Base-by-base conservation (phyloP, 345 rosid species). In the Anastatica hierochuntica region DNA sequence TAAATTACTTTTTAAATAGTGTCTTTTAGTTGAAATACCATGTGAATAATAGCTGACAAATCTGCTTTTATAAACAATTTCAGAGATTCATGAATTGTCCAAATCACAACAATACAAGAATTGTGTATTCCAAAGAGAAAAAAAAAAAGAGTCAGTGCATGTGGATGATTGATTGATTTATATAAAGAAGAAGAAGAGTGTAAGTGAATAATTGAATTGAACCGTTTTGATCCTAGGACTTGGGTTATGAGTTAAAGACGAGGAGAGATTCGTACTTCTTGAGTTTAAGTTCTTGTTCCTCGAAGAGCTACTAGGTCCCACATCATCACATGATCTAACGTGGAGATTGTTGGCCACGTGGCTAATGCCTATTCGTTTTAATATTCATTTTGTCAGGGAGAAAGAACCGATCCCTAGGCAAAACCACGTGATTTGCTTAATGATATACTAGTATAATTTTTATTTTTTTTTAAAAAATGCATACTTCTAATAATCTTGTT, bases 341-440 rank as follows among this genome's bases (percentile, higher is more conserved):
- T 59, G 71, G 71, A 58, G 60, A 45, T 31, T 53, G 50, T 46
- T 43, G 17, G 61, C 40, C 71, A 59, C 56, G 66, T 67, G 66
- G 30, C 13, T 1, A 0, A 6, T 59, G 1, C 14, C 2, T 15
- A 59, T 67, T 67, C 44, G 71, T 60, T 23, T 4, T 1, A 10
- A 18, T 58, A 66, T 59, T 66, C 56, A 52, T 24, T 29, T 14
- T 59, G 71, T 67, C 66, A 59, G 66, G 12, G 37, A 3, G 6
- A 59, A 43, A 59, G 66, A 58, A 59, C 56, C 61, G 52, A 78
- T 72, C 67, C 74, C 79, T 0, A 75, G 46, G 58, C 75, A 53
- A 31, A n/a, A 20, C 73, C 85, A 81, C 94, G 82, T 79, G 94
- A 76, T 63, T 53, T 21, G 35, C 20, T 36, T 19, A 34, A 35